These are phyloP conservation scores for Chaetomium sp. DNA, from an alignment of 2,329 filamentous ascomycete species.

Conservation along the genomic window DNA sequence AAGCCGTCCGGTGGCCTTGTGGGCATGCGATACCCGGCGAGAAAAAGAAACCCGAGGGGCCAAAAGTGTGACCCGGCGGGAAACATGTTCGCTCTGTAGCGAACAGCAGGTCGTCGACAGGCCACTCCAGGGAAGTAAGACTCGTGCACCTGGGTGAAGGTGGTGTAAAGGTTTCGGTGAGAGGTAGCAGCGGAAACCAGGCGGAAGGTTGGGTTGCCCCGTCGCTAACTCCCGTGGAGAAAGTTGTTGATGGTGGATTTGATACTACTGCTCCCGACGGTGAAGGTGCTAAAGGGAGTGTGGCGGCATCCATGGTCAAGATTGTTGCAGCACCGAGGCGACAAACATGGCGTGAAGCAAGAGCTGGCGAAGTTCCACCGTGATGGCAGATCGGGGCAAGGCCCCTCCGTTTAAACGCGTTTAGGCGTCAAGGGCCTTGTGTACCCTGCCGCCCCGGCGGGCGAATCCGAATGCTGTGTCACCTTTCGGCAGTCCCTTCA, in stretches of 20 bases:
- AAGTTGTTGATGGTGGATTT: too few species aligned
- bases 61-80: not conserved
- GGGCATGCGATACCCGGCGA: not conserved
- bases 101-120: not conserved
- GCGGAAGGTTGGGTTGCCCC: too few species aligned
- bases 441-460: too few species aligned
- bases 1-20: not conserved
- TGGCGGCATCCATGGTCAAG: too few species aligned
- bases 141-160: constrained; percentile 31
- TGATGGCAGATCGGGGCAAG: not conserved
- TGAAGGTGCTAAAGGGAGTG: too few species aligned
- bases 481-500: not conserved
- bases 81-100: not conserved
- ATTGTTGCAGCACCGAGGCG: too few species aligned
- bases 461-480: not conserved
- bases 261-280: too few species aligned
- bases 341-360: too few species aligned
- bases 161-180: constrained; percentile 34
- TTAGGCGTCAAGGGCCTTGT: not conserved
- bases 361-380: too few species aligned
- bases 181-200: constrained; percentile 33
- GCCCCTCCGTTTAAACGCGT: not conserved
- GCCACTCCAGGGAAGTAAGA: constrained; percentile 12
- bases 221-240: too few species aligned
- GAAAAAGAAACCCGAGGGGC: not conserved